A percentile compares a stretch with the other conserved stretches of the same genome.
Conservation (phyloP, 371 early-diverging fungal species). For the Chytridiales sp. region DNA sequence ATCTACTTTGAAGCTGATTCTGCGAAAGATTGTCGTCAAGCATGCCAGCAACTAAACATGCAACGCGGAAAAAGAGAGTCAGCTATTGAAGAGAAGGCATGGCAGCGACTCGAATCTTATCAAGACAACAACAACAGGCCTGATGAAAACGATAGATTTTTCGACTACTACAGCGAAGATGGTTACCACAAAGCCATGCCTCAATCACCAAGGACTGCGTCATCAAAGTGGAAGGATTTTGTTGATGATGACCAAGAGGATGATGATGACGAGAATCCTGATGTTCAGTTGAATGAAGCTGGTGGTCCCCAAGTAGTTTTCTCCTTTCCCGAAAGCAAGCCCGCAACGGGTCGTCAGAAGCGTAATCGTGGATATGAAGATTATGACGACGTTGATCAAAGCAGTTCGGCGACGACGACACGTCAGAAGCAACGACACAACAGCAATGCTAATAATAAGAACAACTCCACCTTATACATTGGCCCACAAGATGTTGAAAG, state of each 20-base stretch:
- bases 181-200: too few species aligned
- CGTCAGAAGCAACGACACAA: neutral
- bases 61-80: neutral
- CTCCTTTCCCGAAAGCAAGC: too few species aligned
- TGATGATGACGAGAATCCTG: neutral
- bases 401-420: neutral
- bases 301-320: neutral
- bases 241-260: conserved; percentile 2
- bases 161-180: neutral
- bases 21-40: conserved; percentile 8
- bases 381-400: neutral
- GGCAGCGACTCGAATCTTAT: neutral
- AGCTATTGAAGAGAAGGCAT: neutral
- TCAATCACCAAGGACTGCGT: too few species aligned
- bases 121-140: neutral
- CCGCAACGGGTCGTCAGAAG: too few species aligned
- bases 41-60: conserved; percentile 10
- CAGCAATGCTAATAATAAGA: neutral
- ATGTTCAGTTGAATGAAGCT: neutral
- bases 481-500: too few species aligned
- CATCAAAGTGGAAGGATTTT: conserved; percentile 14
- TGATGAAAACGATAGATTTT: neutral
- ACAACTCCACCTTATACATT: too few species aligned
- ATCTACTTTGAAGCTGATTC: conserved; percentile 4
- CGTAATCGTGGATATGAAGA: neutral